Conservation (phyloP, 208 protist genomes). For the Porcisia hertigi region DNA sequence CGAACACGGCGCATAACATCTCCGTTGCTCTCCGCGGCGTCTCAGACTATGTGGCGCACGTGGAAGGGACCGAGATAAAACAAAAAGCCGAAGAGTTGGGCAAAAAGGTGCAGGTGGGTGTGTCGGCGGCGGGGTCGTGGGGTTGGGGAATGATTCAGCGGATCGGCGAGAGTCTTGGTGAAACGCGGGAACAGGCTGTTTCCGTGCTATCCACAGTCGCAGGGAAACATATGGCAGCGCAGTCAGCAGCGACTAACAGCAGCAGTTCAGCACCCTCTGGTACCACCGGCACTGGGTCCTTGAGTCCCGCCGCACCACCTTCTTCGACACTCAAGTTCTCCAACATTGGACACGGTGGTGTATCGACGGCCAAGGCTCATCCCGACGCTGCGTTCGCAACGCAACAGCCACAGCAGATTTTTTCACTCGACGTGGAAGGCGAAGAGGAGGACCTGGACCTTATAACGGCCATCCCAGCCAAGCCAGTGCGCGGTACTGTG, state of each 20-base stretch:
- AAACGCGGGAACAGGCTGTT: slow-evolving; percentile 27
- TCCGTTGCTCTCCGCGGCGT: slow-evolving; percentile 32
- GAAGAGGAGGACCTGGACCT: slow-evolving; percentile 77
- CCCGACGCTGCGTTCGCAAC: not conserved
- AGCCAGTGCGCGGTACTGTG: slow-evolving; percentile 16
- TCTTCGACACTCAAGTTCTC: not conserved
- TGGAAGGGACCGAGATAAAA: slow-evolving; percentile 40
- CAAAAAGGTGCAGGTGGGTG: slow-evolving; percentile 47
- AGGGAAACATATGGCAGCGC: not conserved
- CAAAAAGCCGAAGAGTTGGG: slow-evolving; percentile 54
- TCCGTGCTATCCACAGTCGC: slow-evolving; percentile 7
- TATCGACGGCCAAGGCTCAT: slow-evolving; percentile 1
- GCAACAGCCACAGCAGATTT: slow-evolving; percentile 27
- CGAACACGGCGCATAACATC: slow-evolving; percentile 20
- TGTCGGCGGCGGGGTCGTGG: slow-evolving; percentile 64
- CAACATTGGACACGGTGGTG: slow-evolving; percentile 41
- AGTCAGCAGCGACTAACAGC: not conserved
- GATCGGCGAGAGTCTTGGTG: slow-evolving; percentile 48
- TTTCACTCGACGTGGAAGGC: slow-evolving; percentile 57
- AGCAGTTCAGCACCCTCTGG: not conserved
- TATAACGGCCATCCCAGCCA: slow-evolving; percentile 54
- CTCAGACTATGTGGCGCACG: slow-evolving; percentile 22
- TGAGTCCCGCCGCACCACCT: not conserved
- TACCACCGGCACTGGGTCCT: not conserved
- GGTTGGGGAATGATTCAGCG: slow-evolving; percentile 60